A percentile compares a stretch with the other conserved stretches of the same genome.
Conservation (phyloP, 306 rosid species). For the Erythrophleum fordii region DNA sequence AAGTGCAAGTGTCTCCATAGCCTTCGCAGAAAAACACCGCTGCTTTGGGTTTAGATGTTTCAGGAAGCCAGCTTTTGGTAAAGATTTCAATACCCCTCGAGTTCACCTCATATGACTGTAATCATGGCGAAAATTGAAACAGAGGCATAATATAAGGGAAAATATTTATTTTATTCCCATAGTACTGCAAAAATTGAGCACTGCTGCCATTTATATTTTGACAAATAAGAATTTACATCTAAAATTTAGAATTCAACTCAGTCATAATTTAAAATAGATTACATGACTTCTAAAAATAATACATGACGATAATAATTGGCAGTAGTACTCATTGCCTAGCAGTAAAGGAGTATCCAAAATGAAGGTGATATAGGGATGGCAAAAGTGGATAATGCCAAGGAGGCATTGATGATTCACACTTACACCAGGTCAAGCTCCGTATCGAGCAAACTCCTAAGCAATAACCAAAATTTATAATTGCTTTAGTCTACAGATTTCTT, state of each 20-base stretch:
- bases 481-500: conserved; percentile 33
- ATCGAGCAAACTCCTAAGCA: not conserved
- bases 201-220: not conserved
- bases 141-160: not conserved
- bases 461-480: not conserved
- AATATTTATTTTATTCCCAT: not conserved
- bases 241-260: not conserved
- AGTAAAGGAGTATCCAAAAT: not conserved
- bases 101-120: conserved; percentile 76
- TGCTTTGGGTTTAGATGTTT: conserved; percentile 67
- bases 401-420: not conserved
- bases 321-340: not conserved
- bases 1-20: conserved; percentile 89
- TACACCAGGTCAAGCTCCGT: not conserved
- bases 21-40: conserved; percentile 85
- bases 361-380: not conserved
- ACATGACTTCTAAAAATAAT: too few relatives aligned
- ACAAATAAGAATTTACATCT: not conserved
- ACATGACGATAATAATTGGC: not conserved
- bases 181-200: too few relatives aligned
- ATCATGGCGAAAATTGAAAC: not conserved
- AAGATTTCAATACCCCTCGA: conserved; percentile 78
- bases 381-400: not conserved
- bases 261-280: not conserved
- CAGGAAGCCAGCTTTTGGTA: conserved; percentile 87